Evolutionary conservation across 2,329 filamentous ascomycete species (phyloP).

Genomic region (Thielaviopsis punctulata): DNA sequence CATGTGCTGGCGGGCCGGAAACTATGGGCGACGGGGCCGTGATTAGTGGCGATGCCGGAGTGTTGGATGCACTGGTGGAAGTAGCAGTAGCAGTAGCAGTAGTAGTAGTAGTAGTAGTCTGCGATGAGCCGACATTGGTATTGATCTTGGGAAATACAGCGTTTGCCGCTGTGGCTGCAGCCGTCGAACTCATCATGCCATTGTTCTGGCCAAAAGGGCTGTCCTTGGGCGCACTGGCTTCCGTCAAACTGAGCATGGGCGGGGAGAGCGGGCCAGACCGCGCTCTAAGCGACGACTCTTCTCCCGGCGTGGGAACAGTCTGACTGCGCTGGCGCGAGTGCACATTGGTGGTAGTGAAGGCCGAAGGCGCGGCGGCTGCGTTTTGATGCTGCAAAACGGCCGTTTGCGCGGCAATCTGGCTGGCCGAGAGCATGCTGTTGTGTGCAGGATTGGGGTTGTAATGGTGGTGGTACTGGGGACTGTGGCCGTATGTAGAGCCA

Average conservation of each 20-base stretch:
- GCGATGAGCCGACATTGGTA: constrained; percentile 4
- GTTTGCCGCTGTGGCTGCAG: constrained; percentile 56
- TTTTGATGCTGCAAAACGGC: constrained; percentile 51
- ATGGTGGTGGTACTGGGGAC: constrained; percentile 18
- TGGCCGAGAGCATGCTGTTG: constrained; percentile 34
- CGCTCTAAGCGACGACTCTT: constrained; percentile 22
- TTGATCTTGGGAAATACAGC: constrained; percentile 46
- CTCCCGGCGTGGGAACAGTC: constrained; percentile 34
- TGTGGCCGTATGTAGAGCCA: neutral
- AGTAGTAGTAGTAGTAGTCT: too few species aligned
- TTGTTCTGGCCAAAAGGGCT: constrained; percentile 42
- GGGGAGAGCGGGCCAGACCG: constrained; percentile 33
- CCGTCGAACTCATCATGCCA: constrained; percentile 41
- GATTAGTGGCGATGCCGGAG: neutral
- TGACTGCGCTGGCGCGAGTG: constrained; percentile 53
- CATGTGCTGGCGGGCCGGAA: constrained; percentile 23
- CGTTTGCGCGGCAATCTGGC: constrained; percentile 64
- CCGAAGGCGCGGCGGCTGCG: constrained; percentile 12
- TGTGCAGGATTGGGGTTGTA: neutral
- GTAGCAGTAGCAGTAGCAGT: too few species aligned
- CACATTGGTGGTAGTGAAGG: constrained; percentile 16
- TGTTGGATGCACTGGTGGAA: constrained; percentile 1
- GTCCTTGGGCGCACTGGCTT: constrained; percentile 45
- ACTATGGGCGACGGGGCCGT: constrained; percentile 27
- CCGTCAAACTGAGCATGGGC: constrained; percentile 45